Evolutionary conservation across 2,329 filamentous ascomycete species (phyloP).

Genomic region (Fusarium nygamai): DNA sequence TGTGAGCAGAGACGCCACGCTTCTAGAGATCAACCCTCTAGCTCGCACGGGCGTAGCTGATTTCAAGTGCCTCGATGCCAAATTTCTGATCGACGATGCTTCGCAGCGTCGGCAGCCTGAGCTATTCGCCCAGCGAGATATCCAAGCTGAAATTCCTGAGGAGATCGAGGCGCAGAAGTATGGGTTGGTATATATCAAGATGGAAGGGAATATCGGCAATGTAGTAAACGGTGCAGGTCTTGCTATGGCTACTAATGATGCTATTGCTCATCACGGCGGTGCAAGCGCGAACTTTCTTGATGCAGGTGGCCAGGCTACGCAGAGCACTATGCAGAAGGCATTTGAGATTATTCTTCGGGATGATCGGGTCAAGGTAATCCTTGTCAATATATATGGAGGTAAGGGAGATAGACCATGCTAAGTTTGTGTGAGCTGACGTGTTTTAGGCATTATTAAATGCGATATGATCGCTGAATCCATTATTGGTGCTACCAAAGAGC

Average conservation of each 20-base stretch:
- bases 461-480: not conserved
- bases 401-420: not conserved
- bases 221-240: conserved; percentile 5
- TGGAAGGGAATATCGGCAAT: conserved; percentile 2
- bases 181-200: conserved; percentile 5
- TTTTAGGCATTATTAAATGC: not conserved
- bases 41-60: not conserved
- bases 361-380: not conserved
- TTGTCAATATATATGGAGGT: conserved; percentile 9
- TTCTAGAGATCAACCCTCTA: not conserved
- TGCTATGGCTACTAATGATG: conserved; percentile 4
- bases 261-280: not conserved
- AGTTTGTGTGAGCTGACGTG: not conserved
- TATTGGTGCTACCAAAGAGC: not conserved
- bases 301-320: not conserved
- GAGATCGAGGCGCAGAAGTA: not conserved
- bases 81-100: not conserved
- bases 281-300: not conserved
- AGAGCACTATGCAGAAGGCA: conserved; percentile 3
- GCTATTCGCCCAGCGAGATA: not conserved
- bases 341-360: conserved; percentile 9
- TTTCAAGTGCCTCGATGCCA: not conserved
- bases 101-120: not conserved
- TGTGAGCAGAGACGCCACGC: not conserved
- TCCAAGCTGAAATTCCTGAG: not conserved